phyloP scores from a whole-genome alignment of 2,329 filamentous ascomycete genomes.

The Alternaria brassicicola region DNA sequence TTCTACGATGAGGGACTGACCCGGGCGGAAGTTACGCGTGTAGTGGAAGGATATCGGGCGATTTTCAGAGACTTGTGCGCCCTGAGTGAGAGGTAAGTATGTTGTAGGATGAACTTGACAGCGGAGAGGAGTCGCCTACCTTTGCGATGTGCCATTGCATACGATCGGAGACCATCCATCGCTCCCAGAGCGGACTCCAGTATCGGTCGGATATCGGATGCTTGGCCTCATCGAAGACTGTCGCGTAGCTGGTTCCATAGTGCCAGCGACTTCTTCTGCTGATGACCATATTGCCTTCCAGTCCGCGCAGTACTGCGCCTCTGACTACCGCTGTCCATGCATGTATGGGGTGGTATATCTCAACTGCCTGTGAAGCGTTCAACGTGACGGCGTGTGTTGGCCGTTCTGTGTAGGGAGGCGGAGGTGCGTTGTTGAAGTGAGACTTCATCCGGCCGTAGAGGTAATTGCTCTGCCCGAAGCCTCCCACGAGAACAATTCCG shows the following conservation, averaged over 20 bases:
- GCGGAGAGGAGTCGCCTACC: constrained; percentile 49
- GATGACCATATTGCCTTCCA: constrained; percentile 81
- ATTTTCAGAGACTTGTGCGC: constrained; percentile 75
- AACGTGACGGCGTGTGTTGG: constrained; percentile 68
- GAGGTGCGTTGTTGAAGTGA: constrained; percentile 64
- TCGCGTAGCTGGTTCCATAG: constrained; percentile 82
- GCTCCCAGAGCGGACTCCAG: constrained; percentile 79
- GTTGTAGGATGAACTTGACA: neutral
- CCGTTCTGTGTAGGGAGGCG: constrained; percentile 68
- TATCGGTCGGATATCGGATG: constrained; percentile 76
- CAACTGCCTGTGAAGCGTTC: constrained; percentile 64
- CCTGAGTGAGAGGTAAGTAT: constrained; percentile 53
- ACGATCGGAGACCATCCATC: constrained; percentile 81
- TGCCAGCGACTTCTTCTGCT: constrained; percentile 75
- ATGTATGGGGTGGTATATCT: constrained; percentile 82
- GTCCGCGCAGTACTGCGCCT: constrained; percentile 74
- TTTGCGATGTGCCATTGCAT: constrained; percentile 89
- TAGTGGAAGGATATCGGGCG: constrained; percentile 82
- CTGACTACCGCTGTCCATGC: constrained; percentile 82
- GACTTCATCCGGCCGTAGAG: constrained; percentile 71
- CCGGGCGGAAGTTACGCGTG: constrained; percentile 80
- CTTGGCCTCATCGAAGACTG: constrained; percentile 76
- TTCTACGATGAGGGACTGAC: constrained; percentile 77
- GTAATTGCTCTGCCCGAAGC: constrained; percentile 81
- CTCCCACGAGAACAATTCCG: constrained; percentile 81